Conservation (phyloP, 2,329 filamentous ascomycete genomes). For the Neonectria sp. region DNA sequence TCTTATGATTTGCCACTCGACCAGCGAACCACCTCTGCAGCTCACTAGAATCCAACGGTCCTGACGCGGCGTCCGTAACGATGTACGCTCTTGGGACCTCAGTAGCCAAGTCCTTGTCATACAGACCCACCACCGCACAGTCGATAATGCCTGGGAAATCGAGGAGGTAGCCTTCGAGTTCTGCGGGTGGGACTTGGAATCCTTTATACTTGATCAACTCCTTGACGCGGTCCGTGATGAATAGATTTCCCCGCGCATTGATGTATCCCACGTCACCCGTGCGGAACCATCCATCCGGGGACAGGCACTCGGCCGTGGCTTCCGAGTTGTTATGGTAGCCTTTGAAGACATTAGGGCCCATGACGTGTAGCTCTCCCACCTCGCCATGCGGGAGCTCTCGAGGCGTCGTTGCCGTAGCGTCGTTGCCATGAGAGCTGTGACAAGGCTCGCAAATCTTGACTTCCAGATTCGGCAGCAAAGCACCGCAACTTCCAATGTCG, state of each 20-base stretch:
- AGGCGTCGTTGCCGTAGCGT: too few species aligned
- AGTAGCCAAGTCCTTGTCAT: slow-evolving; percentile 4
- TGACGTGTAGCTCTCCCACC: neutral
- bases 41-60: too few species aligned
- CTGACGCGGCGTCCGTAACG: too few species aligned
- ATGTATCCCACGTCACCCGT: neutral
- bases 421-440: too few species aligned
- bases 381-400: too few species aligned
- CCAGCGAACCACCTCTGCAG: too few species aligned
- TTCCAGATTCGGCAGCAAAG: too few species aligned
- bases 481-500: too few species aligned
- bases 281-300: neutral
- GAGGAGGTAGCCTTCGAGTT: neutral
- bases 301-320: neutral
- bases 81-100: neutral
- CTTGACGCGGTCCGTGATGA: neutral
- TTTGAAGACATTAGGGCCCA: neutral
- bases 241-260: neutral
- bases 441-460: too few species aligned
- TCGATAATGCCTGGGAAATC: neutral
- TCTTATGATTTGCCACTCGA: too few species aligned
- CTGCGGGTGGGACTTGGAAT: neutral
- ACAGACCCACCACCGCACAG: neutral
- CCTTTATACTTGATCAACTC: neutral
- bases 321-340: neutral